A percentile compares a stretch with the other conserved stretches of the same genome.
Conservation (phyloP, 2,329 filamentous ascomycete species). For the Cladosporium sp. region DNA sequence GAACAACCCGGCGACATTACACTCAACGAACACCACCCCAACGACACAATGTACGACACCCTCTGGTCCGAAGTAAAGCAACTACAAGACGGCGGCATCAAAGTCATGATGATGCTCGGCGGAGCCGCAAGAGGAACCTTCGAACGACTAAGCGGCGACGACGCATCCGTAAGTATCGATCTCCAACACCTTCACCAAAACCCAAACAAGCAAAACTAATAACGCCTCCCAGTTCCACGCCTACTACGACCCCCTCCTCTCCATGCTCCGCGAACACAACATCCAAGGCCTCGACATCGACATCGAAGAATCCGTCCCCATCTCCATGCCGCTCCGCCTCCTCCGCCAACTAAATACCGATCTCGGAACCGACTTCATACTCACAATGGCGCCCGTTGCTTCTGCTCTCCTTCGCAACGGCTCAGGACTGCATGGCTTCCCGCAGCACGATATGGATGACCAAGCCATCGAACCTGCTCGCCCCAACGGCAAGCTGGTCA, state of each 20-base stretch:
- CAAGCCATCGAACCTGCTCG: conserved; percentile 25
- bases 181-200: not conserved
- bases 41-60: conserved; percentile 24
- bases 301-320: conserved; percentile 32
- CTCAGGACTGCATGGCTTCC: conserved; percentile 29
- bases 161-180: conserved; percentile 20
- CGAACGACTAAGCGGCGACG: conserved; percentile 29
- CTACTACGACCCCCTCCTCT: conserved; percentile 31
- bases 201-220: not conserved
- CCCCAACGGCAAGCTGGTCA: conserved; percentile 31
- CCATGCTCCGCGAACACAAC: conserved; percentile 30
- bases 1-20: conserved; percentile 28
- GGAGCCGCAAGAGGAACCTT: conserved; percentile 34
- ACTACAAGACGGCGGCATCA: conserved; percentile 31
- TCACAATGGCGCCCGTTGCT: conserved; percentile 37
- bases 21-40: conserved; percentile 32
- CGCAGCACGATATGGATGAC: conserved; percentile 26
- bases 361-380: conserved; percentile 32
- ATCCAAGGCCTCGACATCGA: conserved; percentile 35
- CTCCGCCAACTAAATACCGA: conserved; percentile 30
- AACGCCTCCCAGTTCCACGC: conserved; percentile 24
- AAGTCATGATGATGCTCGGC: conserved; percentile 37
- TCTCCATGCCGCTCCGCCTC: conserved; percentile 29
- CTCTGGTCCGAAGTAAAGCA: conserved; percentile 31
- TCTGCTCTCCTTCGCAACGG: conserved; percentile 24